Conservation (phyloP, 2,329 filamentous ascomycete genomes). For the Botrytis galanthina region DNA sequence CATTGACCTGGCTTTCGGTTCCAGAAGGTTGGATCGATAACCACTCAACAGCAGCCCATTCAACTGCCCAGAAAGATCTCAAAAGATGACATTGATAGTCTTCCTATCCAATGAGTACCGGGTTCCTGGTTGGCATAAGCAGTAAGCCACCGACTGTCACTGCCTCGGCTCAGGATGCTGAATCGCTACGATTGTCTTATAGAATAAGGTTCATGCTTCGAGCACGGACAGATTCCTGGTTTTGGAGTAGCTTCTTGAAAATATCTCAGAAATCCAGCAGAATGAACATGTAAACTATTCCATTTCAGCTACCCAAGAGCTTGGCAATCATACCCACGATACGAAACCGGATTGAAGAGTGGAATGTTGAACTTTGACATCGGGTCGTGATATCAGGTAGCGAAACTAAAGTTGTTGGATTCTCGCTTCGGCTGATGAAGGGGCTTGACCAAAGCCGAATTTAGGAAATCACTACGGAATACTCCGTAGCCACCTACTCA, state of each 20-base stretch:
- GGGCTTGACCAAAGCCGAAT: not conserved
- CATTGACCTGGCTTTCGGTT: not conserved
- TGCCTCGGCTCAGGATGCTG: not conserved
- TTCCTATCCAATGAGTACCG: too few species aligned
- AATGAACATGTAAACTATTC: not conserved
- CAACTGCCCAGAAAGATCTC: not conserved
- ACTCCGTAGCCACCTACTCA: not conserved
- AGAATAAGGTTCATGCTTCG: not conserved
- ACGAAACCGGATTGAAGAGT: not conserved
- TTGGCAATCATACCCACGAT: not conserved
- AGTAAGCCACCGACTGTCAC: not conserved
- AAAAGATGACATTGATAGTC: not conserved
- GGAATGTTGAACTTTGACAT: not conserved
- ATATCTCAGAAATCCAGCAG: not conserved
- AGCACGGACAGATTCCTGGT: not conserved
- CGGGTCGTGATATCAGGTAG: not conserved
- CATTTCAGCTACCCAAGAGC: not conserved
- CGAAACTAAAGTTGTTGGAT: not conserved
- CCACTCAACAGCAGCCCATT: not conserved
- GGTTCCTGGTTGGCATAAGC: not conserved
- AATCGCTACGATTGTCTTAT: not conserved
- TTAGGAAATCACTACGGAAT: not conserved
- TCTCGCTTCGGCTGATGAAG: slow-evolving; percentile 12
- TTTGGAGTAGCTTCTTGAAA: not conserved
- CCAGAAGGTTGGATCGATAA: not conserved